Percentiles rank a stretch among this genome's conserved stretches.
Evolutionary conservation across 1,284 basidiomycete species (phyloP).

Genomic region (Ceratorhiza oryzae-sativae): DNA sequence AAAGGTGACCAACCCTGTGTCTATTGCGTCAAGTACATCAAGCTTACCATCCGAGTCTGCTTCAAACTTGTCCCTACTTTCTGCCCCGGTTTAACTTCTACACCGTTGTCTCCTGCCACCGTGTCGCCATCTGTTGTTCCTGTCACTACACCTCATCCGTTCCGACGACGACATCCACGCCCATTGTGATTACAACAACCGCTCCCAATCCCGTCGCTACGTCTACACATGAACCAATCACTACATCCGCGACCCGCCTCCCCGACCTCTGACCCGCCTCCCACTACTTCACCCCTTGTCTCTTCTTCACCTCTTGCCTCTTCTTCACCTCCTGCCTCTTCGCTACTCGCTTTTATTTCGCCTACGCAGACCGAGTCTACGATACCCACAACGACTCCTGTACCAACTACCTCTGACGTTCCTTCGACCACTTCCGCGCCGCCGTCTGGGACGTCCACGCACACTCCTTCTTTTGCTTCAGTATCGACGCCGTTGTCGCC

Average conservation of each 20-base stretch:
- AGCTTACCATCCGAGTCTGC: conserved; percentile 1
- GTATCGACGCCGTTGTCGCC: no score
- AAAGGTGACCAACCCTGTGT: conserved; percentile 1
- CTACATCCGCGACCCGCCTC: not conserved
- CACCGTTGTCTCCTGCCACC: not conserved
- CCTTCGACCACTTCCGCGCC: conserved; percentile 1
- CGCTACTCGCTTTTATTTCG: not conserved
- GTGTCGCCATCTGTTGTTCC: not conserved
- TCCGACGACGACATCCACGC: not conserved
- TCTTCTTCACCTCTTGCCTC: not conserved
- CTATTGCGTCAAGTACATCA: not conserved
- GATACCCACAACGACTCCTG: not conserved
- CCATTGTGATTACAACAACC: not conserved
- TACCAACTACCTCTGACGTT: conserved; percentile 16
- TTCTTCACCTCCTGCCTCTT: not conserved
- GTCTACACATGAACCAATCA: not conserved
- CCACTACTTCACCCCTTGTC: not conserved
- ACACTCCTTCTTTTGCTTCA: conserved; percentile 1
- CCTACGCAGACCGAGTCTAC: not conserved
- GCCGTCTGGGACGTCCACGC: not conserved
- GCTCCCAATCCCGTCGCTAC: not conserved
- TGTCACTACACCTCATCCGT: not conserved
- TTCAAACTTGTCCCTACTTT: conserved; percentile 6
- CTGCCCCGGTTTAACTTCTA: not conserved
- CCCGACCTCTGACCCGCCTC: not conserved